phyloP scores from a whole-genome alignment of 768 basidiomycete genomes.

The Lactifluus rugatus region DNA sequence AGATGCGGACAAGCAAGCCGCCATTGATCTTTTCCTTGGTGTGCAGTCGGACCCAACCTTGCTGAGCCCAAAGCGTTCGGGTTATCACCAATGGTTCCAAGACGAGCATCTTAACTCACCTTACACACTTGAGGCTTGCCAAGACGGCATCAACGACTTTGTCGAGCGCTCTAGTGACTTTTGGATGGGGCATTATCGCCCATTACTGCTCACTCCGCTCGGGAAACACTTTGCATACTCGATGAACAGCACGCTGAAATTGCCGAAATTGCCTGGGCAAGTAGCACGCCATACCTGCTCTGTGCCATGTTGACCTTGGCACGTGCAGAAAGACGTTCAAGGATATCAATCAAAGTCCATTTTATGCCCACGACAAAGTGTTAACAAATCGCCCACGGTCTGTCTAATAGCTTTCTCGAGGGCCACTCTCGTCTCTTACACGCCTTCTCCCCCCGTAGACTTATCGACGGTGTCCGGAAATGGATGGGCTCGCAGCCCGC shows the following conservation, averaged over 20 bases:
- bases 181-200: slow-evolving; percentile 86
- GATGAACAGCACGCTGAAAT: slow-evolving; percentile 83
- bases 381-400: slow-evolving; percentile 32
- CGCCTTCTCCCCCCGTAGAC: slow-evolving; percentile 29
- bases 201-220: slow-evolving; percentile 71
- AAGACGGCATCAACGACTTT: slow-evolving; percentile 49
- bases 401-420: slow-evolving; percentile 1
- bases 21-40: slow-evolving; percentile 95
- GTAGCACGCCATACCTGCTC: slow-evolving; percentile 19
- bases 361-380: slow-evolving; percentile 44
- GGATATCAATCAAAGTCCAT: slow-evolving; percentile 66
- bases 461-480: slow-evolving; percentile 68
- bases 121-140: slow-evolving; percentile 60
- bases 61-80: slow-evolving; percentile 45
- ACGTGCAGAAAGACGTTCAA: slow-evolving; percentile 52
- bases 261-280: slow-evolving; percentile 76
- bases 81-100: slow-evolving; percentile 82
- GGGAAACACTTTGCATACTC: slow-evolving; percentile 86
- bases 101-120: slow-evolving; percentile 56
- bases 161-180: slow-evolving; percentile 57
- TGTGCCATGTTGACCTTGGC: too few relatives aligned
- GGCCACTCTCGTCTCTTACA: background rate
- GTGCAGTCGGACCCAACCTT: slow-evolving; percentile 44
- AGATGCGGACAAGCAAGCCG: slow-evolving; percentile 97
- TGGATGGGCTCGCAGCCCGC: slow-evolving; percentile 59